Evolutionary conservation across 805 yeast species (phyloP), one percentile per base, ranked within the genome.

Genomic region (Barnettozyma pratensis): DNA sequence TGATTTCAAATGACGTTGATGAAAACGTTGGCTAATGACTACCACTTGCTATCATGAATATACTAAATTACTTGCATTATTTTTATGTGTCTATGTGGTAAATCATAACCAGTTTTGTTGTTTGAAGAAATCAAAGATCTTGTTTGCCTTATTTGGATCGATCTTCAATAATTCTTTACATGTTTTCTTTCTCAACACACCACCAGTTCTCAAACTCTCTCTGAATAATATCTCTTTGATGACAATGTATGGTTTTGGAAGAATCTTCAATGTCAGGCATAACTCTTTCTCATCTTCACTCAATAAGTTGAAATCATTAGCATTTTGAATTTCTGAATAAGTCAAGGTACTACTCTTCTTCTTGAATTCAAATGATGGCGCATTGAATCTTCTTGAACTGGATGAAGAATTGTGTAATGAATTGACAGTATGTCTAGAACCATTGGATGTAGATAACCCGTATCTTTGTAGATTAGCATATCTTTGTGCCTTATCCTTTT

Each of bases 171-270:
- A 69, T 50, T 86, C 96, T 57, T 90, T 76, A n/a, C 96, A 94
- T 14, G 85, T 83, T 60, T 87, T 84, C 68, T 87, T 85, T 69
- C 87, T 87, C 60, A 94, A 65, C 6, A 76, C 68, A 5, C 98
- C 98, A 37, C 96, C 96, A 39, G 86, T 83, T 55, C 87, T 82
- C 37, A 91, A 71, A 32, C 95, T 80, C 62, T 91, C 97, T 57
- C 95, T 80, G 73, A 94, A 89, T 48, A 94, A 67, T 4, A 88
- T 81, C 63, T 88, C 96, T 62, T 94, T 94, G 54, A 94, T 87
- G 3, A 96, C 96, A 52, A 94, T 71, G 61, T 92, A 94, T 4
- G 98, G 96, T 64, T 94, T 92, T 12, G 99, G 99, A 48, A 86
- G 68, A 9, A 95, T 84, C 53, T 96, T 80, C 52, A 95, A 72